A percentile compares a stretch with the other conserved stretches of the same genome.
Conservation (phyloP, 305 asterid species). For the Rubia balearica region DNA sequence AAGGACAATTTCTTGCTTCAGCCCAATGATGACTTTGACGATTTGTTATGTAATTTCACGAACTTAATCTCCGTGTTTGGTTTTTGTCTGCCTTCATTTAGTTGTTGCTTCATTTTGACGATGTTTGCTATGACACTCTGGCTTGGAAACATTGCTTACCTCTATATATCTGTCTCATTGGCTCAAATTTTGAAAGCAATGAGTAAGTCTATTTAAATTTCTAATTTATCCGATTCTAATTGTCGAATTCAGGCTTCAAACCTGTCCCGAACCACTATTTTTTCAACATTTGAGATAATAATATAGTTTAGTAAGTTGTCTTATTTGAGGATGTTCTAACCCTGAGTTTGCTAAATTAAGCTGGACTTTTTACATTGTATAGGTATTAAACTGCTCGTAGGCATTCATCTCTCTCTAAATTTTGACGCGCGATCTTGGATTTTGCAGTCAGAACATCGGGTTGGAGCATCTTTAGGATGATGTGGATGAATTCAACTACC, state of each 20-base stretch:
- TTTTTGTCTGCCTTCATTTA: slow-evolving; percentile 13
- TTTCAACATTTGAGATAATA: no score
- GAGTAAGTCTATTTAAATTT: slow-evolving; percentile 34
- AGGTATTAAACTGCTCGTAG: background rate
- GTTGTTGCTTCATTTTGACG: slow-evolving; percentile 9
- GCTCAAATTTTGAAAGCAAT: slow-evolving; percentile 91
- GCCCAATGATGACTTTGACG: slow-evolving; percentile 71
- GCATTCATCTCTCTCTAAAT: background rate
- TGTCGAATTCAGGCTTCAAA: no score
- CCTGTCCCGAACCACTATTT: no score
- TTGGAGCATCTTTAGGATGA: slow-evolving; percentile 59
- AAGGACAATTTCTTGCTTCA: slow-evolving; percentile 81
- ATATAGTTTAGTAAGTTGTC: no score
- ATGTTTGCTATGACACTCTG: slow-evolving; percentile 97
- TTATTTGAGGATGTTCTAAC: no score
- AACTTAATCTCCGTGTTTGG: slow-evolving; percentile 14
- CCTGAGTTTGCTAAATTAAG: no score
- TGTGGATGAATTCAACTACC: slow-evolving; percentile 21
- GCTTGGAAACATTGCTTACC: slow-evolving; percentile 95
- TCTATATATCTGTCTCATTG: slow-evolving; percentile 86
- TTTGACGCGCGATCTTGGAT: slow-evolving; percentile 10
- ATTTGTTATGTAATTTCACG: slow-evolving; percentile 57
- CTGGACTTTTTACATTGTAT: no score
- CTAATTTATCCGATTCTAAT: no score
- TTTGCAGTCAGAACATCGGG: slow-evolving; percentile 63